Conservation (phyloP, 768 basidiomycete species). For the Amyloporia xantha region DNA sequence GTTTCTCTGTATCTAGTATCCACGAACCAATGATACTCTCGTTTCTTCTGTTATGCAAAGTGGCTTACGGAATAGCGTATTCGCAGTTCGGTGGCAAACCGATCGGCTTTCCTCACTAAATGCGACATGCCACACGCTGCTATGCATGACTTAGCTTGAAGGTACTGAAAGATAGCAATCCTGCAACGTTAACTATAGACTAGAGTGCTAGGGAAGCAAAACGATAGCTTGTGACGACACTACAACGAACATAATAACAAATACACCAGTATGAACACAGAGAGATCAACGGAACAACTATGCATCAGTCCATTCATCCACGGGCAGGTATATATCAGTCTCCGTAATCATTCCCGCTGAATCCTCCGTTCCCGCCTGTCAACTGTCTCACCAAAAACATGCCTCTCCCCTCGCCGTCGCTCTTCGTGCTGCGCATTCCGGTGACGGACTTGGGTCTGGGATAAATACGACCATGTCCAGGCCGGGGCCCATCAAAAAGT, state of each 20-base stretch:
- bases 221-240: not conserved
- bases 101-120: too few species aligned
- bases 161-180: too few species aligned
- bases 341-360: slow-evolving; percentile 18
- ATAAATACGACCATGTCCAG: slow-evolving; percentile 29
- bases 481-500: slow-evolving; percentile 40
- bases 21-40: too few species aligned
- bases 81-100: too few species aligned
- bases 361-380: slow-evolving; percentile 44
- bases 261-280: not conserved
- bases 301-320: not conserved
- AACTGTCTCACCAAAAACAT: slow-evolving; percentile 76
- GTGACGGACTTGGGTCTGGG: slow-evolving; percentile 76
- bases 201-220: not conserved
- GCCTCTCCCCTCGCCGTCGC: slow-evolving; percentile 50
- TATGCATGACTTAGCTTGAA: too few species aligned
- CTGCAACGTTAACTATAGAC: too few species aligned
- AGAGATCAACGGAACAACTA: too few species aligned
- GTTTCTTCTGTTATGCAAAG: too few species aligned
- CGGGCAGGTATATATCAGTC: slow-evolving; percentile 1
- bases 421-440: slow-evolving; percentile 47
- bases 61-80: too few species aligned
- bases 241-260: not conserved
- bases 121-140: too few species aligned
- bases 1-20: too few species aligned